Percentiles rank a stretch among this genome's conserved stretches.
phyloP scores from a whole-genome alignment of 495 filamentous ascomycete species.

The Trichoderma asperelloides region DNA sequence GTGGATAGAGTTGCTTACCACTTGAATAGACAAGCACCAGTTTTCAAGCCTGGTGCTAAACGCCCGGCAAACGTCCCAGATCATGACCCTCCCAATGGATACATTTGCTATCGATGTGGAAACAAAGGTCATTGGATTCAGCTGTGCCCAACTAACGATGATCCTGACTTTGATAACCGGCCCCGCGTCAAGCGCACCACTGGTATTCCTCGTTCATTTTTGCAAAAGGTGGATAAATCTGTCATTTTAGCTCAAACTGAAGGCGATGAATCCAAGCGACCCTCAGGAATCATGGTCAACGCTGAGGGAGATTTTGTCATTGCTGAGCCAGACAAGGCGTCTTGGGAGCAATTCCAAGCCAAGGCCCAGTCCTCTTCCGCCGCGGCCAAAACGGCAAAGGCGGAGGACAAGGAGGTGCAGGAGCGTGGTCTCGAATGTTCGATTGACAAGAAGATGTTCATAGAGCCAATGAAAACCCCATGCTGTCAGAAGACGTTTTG shows the following conservation, averaged over 20 bases:
- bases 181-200: slow-evolving; percentile 91
- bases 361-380: slow-evolving; percentile 78
- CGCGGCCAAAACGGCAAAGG: slow-evolving; percentile 59
- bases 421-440: slow-evolving; percentile 83
- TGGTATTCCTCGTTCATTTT: slow-evolving; percentile 85
- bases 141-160: slow-evolving; percentile 91
- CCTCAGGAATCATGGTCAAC: slow-evolving; percentile 88
- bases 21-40: slow-evolving; percentile 39
- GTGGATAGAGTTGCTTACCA: slow-evolving; percentile 26
- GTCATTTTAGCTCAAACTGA: slow-evolving; percentile 62
- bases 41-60: slow-evolving; percentile 34
- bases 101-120: slow-evolving; percentile 95
- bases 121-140: slow-evolving; percentile 99
- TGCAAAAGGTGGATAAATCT: slow-evolving; percentile 89
- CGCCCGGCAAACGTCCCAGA: slow-evolving; percentile 67
- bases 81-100: slow-evolving; percentile 82
- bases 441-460: slow-evolving; percentile 92
- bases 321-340: slow-evolving; percentile 84
- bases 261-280: slow-evolving; percentile 63
- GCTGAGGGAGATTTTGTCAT: slow-evolving; percentile 95
- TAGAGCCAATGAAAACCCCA: slow-evolving; percentile 95
- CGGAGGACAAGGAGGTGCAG: slow-evolving; percentile 66
- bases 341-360: slow-evolving; percentile 94
- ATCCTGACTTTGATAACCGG: slow-evolving; percentile 86
- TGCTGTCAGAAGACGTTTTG: slow-evolving; percentile 97